Evolutionary conservation across 441 rosid species (phyloP).

Genomic region (Jatropha multifida): DNA sequence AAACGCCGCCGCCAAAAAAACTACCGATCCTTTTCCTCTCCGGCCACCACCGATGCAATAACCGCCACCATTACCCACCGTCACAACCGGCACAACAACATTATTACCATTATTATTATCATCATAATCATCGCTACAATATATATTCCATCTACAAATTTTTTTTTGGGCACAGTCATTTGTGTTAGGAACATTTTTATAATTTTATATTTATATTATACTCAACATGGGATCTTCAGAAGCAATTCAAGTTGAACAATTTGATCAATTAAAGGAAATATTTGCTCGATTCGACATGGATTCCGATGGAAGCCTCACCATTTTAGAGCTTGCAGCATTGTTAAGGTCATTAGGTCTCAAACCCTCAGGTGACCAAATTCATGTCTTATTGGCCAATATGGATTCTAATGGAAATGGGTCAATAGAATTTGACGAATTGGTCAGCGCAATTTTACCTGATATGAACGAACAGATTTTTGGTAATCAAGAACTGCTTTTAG

Average conservation of each 20-base stretch:
- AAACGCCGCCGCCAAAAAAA: neutral
- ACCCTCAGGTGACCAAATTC: slow-evolving; percentile 68
- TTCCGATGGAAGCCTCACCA: slow-evolving; percentile 80
- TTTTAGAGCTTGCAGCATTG: slow-evolving; percentile 77
- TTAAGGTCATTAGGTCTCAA: slow-evolving; percentile 59
- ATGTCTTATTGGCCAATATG: slow-evolving; percentile 56
- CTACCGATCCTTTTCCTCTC: neutral
- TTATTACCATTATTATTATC: slow-evolving; percentile 4
- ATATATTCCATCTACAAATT: neutral
- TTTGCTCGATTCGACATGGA: slow-evolving; percentile 75
- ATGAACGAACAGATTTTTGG: slow-evolving; percentile 46
- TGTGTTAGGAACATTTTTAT: neutral
- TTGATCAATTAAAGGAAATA: slow-evolving; percentile 58
- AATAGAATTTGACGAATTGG: slow-evolving; percentile 73
- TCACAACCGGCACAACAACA: neutral
- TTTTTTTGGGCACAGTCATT: neutral
- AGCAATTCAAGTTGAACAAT: slow-evolving; percentile 48
- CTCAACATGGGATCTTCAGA: slow-evolving; percentile 15
- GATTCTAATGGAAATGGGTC: slow-evolving; percentile 75
- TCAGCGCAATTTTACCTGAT: slow-evolving; percentile 62
- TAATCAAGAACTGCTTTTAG: slow-evolving; percentile 61
- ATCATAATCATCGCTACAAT: neutral
- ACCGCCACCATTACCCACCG: neutral
- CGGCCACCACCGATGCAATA: neutral
- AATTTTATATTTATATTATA: neutral